phyloP scores from a whole-genome alignment of 2,329 filamentous ascomycete species.

The Tolypocladium ovalisporum region DNA sequence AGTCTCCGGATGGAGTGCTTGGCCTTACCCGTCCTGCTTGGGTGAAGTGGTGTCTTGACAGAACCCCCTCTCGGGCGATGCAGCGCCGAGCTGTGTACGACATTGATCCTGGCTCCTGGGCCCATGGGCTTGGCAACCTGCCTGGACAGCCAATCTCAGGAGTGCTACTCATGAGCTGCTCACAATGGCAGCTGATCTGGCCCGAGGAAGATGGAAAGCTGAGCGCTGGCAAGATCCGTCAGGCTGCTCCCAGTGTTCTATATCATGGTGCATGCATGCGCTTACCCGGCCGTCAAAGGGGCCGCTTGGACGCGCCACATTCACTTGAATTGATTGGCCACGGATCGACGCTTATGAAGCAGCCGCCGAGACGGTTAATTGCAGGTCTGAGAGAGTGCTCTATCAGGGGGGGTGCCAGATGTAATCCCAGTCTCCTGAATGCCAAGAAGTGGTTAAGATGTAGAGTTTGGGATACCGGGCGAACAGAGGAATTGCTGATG shows the following conservation, averaged over 20 bases:
- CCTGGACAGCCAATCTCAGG: not conserved
- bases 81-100: not conserved
- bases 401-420: not conserved
- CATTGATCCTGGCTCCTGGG: not conserved
- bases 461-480: not conserved
- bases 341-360: constrained; percentile 4
- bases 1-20: not conserved
- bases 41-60: constrained; percentile 1
- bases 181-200: not conserved
- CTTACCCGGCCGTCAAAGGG: constrained; percentile 3
- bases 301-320: not conserved
- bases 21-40: not conserved
- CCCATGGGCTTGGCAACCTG: not conserved
- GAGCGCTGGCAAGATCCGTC: not conserved
- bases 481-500: not conserved
- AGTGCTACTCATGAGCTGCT: not conserved
- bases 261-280: not conserved
- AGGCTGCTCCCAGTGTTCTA: not conserved
- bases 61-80: not conserved
- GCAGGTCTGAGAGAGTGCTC: constrained; percentile 7
- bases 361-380: constrained; percentile 9
- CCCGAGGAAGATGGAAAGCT: not conserved
- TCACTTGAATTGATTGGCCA: constrained; percentile 1
- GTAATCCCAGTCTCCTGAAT: not conserved
- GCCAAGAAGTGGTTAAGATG: not conserved